Evolutionary conservation across 2,329 filamentous ascomycete species (phyloP).

Genomic region (Cytospora leucostoma): DNA sequence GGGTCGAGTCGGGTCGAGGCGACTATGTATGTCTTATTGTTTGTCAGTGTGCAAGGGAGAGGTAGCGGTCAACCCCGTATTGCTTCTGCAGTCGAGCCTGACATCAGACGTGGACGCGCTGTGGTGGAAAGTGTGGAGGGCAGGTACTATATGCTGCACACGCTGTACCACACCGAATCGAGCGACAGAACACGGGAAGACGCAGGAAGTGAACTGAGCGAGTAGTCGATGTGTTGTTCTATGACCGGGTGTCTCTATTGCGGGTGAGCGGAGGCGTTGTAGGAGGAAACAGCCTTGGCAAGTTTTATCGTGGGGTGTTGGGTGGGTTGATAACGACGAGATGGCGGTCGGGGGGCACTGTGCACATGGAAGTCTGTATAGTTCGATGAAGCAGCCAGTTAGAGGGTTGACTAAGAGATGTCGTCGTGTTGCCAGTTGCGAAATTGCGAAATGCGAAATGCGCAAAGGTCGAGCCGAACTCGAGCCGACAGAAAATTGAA

Average conservation of each 20-base stretch:
- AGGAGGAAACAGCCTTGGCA: not conserved
- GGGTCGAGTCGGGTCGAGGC: constrained; percentile 1
- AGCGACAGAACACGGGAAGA: not conserved
- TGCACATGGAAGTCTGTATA: not conserved
- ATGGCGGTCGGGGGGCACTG: not conserved
- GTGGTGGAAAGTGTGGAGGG: constrained; percentile 19
- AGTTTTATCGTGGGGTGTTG: not conserved
- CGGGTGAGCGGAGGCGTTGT: not conserved
- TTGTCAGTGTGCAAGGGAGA: constrained; percentile 12
- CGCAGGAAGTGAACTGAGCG: not conserved
- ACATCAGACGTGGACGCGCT: constrained; percentile 23
- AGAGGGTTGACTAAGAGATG: not conserved
- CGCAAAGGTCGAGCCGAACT: too few relatives aligned
- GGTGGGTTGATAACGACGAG: not conserved
- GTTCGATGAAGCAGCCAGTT: not conserved
- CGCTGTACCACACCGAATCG: not conserved
- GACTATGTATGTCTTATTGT: not conserved
- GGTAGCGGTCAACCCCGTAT: constrained; percentile 17
- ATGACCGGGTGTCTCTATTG: not conserved
- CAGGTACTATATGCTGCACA: not conserved
- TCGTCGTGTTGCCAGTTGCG: not conserved
- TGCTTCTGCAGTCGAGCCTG: constrained; percentile 17
- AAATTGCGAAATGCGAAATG: not conserved
- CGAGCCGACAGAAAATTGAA: too few relatives aligned
- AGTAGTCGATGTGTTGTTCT: not conserved